Conservation (phyloP, 805 yeast species). For the Saturnispora zaruensis region DNA sequence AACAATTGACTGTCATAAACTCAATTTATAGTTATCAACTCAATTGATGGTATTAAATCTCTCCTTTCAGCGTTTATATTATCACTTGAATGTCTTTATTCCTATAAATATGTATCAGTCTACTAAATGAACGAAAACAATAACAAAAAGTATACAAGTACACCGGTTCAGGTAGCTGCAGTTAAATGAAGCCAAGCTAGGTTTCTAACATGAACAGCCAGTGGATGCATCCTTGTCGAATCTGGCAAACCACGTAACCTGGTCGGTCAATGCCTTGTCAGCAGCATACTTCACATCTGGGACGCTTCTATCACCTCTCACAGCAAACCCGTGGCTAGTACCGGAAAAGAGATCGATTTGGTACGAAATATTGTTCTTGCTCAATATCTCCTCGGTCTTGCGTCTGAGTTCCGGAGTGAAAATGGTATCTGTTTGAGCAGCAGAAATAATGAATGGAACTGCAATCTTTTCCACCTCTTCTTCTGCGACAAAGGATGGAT, state of each 20-base stretch:
- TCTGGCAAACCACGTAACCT: conserved; percentile 29
- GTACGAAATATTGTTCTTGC: conserved; percentile 44
- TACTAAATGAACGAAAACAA: too few relatives aligned
- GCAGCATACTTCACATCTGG: conserved; percentile 54
- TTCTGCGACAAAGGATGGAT: conserved; percentile 65
- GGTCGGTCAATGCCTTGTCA: conserved; percentile 51
- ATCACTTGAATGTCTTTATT: not conserved
- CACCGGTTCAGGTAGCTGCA: not conserved
- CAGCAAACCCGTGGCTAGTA: conserved; percentile 70
- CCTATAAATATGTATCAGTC: not conserved
- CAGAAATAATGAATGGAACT: conserved; percentile 60
- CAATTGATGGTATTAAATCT: too few relatives aligned
- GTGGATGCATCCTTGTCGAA: conserved; percentile 27
- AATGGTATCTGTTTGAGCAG: conserved; percentile 61
- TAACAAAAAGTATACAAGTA: not conserved
- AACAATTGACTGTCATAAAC: too few relatives aligned
- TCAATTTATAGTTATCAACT: too few relatives aligned
- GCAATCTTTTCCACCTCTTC: conserved; percentile 55
- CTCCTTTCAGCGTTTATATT: too few relatives aligned
- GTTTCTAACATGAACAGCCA: not conserved
- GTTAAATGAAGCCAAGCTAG: not conserved
- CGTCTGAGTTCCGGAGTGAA: conserved; percentile 60
- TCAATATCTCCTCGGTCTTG: conserved; percentile 44
- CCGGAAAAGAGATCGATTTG: conserved; percentile 56
- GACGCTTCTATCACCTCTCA: conserved; percentile 58